A percentile compares a stretch with the other conserved stretches of the same genome.
These are phyloP conservation scores for Neurospora tetrasperma DNA, from an alignment of 495 filamentous ascomycete species.

Conservation along the genomic window DNA sequence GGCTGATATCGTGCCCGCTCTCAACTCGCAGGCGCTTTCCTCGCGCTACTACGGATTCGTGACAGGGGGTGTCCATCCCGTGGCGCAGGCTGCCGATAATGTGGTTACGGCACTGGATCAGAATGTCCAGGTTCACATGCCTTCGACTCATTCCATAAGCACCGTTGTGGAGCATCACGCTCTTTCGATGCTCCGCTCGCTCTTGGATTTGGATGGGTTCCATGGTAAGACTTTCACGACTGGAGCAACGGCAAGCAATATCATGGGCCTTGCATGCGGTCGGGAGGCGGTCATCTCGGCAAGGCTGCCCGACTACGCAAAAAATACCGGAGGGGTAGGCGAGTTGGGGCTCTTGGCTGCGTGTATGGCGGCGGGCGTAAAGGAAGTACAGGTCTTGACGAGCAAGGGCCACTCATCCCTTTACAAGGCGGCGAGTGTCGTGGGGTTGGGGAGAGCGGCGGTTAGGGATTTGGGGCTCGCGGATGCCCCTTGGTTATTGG, in stretches of 20 bases:
- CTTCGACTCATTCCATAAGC: constrained; percentile 52
- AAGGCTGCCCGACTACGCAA: constrained; percentile 14
- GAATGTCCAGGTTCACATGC: constrained; percentile 77
- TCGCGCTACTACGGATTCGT: constrained; percentile 79
- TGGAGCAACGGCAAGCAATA: constrained; percentile 77
- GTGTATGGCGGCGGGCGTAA: constrained; percentile 50
- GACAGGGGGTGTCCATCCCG: constrained; percentile 68
- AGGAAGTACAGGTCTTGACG: constrained; percentile 63
- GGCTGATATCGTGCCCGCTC: constrained; percentile 52
- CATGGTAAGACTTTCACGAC: constrained; percentile 70
- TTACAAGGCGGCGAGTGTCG: constrained; percentile 67
- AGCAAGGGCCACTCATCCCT: constrained; percentile 77
- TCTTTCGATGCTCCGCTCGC: constrained; percentile 54
- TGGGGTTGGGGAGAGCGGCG: constrained; percentile 65
- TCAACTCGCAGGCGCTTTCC: constrained; percentile 52
- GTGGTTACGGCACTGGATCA: constrained; percentile 71
- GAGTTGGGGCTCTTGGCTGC: constrained; percentile 60
- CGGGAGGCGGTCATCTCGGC: constrained; percentile 54
- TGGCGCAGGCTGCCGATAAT: constrained; percentile 77
- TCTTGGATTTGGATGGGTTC: constrained; percentile 55
- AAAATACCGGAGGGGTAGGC: constrained; percentile 38
- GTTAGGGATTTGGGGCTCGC: constrained; percentile 48
- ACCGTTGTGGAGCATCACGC: constrained; percentile 67
- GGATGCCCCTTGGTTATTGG: constrained; percentile 52
- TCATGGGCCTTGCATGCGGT: constrained; percentile 69